Evolutionary conservation across 352 stramenopile genomes (phyloP).

Genomic region (Phytophthora idaei): DNA sequence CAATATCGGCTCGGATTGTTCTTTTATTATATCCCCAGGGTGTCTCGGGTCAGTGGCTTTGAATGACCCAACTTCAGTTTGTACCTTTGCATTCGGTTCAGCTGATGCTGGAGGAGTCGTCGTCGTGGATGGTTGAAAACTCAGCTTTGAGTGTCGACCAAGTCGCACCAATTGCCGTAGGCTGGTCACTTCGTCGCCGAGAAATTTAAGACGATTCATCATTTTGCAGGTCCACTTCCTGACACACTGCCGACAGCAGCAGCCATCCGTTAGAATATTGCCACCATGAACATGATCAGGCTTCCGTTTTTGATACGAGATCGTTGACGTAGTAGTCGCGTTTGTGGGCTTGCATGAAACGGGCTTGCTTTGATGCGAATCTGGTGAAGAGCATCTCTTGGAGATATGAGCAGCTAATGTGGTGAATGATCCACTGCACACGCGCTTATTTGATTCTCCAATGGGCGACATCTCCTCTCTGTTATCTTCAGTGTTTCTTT

Average conservation of each 20-base stretch:
- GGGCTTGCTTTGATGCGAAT: not conserved
- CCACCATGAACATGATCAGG: conserved; percentile 3
- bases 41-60: no score
- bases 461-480: conserved; percentile 12
- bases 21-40: not conserved
- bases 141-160: not conserved
- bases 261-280: conserved; percentile 18
- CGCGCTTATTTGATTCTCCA: conserved; percentile 7
- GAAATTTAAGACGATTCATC: conserved; percentile 8
- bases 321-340: not conserved
- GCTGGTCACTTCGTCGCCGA: conserved; percentile 16
- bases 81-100: conserved; percentile 4
- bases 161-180: not conserved
- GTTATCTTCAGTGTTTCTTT: not conserved
- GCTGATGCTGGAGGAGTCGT: not conserved
- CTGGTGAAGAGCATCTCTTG: not conserved
- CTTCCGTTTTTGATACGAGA: not conserved
- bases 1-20: not conserved
- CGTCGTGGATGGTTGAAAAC: not conserved
- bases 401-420: not conserved
- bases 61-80: not conserved
- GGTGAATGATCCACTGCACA: conserved; percentile 4
- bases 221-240: conserved; percentile 18
- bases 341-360: not conserved
- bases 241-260: conserved; percentile 20